phyloP scores from a whole-genome alignment of 192 early-diverging fungal species.

The Backusella mclennaniae region DNA sequence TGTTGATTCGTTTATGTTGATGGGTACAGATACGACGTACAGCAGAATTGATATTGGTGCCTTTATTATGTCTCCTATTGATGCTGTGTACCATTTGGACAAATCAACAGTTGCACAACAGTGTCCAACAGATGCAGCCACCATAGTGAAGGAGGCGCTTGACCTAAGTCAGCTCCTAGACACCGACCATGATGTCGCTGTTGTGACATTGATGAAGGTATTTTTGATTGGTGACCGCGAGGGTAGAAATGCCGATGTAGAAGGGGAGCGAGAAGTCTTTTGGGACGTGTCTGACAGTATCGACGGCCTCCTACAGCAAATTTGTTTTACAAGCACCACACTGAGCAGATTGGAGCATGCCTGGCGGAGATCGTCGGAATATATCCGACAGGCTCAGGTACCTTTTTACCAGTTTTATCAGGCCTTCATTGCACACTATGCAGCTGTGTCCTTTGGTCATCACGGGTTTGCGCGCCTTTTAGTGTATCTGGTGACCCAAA shows the following conservation, averaged over 20 bases:
- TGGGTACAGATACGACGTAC: background rate
- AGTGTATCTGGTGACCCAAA: conserved; percentile 18
- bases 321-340: background rate
- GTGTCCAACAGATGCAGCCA: background rate
- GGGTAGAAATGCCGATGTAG: conserved; percentile 19
- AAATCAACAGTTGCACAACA: conserved; percentile 23
- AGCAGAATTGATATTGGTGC: conserved; percentile 1
- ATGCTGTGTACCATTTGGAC: conserved; percentile 37
- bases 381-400: conserved; percentile 33
- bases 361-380: conserved; percentile 28
- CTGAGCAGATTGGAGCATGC: conserved; percentile 20
- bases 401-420: conserved; percentile 44
- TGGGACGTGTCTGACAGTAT: conserved; percentile 25
- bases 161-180: background rate
- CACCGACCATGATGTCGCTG: conserved; percentile 1
- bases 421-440: conserved; percentile 35
- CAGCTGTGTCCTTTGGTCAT: conserved; percentile 33
- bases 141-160: background rate
- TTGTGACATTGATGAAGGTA: conserved; percentile 34
- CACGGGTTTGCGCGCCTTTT: conserved; percentile 29
- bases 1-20: conserved; percentile 18
- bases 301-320: conserved; percentile 10
- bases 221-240: conserved; percentile 33
- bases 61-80: conserved; percentile 32
- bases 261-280: conserved; percentile 28